These are phyloP conservation scores for Escovopsis sp. DNA, from an alignment of 2,329 filamentous ascomycete genomes.

Conservation along the genomic window DNA sequence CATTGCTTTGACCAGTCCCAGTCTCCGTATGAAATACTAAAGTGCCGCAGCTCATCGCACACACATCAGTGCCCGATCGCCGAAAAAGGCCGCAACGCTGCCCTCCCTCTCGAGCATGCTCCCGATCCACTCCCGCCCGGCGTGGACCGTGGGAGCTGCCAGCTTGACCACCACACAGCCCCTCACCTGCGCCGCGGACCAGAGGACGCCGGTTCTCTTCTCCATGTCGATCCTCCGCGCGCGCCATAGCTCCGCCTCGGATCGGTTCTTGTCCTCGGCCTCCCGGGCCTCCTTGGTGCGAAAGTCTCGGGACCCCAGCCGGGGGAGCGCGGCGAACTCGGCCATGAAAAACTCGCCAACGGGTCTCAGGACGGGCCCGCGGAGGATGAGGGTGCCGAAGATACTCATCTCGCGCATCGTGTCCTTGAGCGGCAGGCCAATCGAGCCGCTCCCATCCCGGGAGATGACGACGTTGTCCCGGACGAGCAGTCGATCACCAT, in stretches of 20 bases:
- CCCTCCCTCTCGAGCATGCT: slow-evolving; percentile 62
- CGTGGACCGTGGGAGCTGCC: slow-evolving; percentile 67
- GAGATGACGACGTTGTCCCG: slow-evolving; percentile 72
- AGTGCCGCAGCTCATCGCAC: slow-evolving; percentile 41
- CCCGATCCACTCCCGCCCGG: slow-evolving; percentile 65
- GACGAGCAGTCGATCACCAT: slow-evolving; percentile 49
- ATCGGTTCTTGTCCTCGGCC: slow-evolving; percentile 19
- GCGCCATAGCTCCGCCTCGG: slow-evolving; percentile 38
- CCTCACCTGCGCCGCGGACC: slow-evolving; percentile 68
- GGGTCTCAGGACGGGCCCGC: slow-evolving; percentile 52
- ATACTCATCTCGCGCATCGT: slow-evolving; percentile 65
- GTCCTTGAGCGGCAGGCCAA: slow-evolving; percentile 30
- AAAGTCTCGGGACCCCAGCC: slow-evolving; percentile 75
- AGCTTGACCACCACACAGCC: slow-evolving; percentile 89
- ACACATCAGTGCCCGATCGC: slow-evolving; percentile 69
- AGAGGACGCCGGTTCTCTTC: slow-evolving; percentile 47
- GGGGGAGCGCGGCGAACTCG: slow-evolving; percentile 64
- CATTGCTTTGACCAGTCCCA: too few relatives aligned
- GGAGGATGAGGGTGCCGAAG: slow-evolving; percentile 73
- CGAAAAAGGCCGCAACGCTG: slow-evolving; percentile 56
- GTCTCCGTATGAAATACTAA: too few relatives aligned
- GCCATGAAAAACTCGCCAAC: slow-evolving; percentile 62
- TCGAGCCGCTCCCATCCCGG: slow-evolving; percentile 28
- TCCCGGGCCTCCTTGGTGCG: slow-evolving; percentile 35
- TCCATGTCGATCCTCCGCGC: slow-evolving; percentile 42